Percentiles rank a stretch among this genome's conserved stretches.
phyloP scores from a whole-genome alignment of 306 rosid species.

The Trichosanthes truncata region DNA sequence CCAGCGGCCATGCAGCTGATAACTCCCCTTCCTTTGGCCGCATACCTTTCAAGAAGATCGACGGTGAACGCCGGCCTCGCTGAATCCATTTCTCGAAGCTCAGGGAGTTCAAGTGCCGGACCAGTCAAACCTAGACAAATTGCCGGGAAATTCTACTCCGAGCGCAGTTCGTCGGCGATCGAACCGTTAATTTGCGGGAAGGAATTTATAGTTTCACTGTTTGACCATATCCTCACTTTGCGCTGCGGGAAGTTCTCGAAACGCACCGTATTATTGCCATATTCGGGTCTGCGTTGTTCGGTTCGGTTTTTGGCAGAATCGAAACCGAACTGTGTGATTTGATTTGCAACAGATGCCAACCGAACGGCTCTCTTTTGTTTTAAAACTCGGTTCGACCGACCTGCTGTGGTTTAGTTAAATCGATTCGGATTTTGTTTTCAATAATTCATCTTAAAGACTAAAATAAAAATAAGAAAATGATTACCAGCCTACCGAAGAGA shows the following conservation, averaged over 20 bases:
- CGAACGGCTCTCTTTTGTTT: background rate
- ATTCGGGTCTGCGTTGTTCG: no score
- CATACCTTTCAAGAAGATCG: constrained; percentile 85
- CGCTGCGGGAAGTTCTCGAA: background rate
- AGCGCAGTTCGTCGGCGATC: background rate
- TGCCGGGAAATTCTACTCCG: constrained; percentile 2
- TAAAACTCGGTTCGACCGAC: background rate
- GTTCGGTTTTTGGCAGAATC: no score
- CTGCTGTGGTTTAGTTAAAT: background rate
- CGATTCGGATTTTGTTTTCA: no score
- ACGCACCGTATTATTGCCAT: background rate
- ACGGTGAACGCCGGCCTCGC: constrained; percentile 84
- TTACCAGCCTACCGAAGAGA: background rate
- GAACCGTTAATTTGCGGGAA: background rate
- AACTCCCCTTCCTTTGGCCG: constrained; percentile 84
- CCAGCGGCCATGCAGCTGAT: constrained; percentile 92
- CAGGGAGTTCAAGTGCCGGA: background rate
- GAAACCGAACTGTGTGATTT: no score
- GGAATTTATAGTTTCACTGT: background rate
- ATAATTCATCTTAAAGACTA: no score
- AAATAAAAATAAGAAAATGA: background rate
- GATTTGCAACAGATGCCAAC: background rate
- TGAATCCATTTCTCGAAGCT: constrained; percentile 49
- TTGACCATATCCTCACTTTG: background rate
- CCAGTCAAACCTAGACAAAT: background rate